These are phyloP conservation scores for Linum trigynum DNA, from an alignment of 345 rosid species.

Conservation along the genomic window DNA sequence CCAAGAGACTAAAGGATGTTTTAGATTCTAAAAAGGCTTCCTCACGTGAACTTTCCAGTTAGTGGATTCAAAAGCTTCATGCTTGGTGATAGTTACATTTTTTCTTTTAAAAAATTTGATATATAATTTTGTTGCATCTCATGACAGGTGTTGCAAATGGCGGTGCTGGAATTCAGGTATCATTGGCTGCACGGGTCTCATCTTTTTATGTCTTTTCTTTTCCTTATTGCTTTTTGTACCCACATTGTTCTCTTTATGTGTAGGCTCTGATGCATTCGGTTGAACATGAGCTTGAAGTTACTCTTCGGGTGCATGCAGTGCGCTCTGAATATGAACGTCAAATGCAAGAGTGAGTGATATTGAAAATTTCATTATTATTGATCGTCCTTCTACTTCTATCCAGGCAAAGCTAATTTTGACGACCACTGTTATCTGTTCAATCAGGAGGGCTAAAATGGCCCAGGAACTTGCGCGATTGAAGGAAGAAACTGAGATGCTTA, in stretches of 20 bases:
- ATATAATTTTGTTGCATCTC: slow-evolving; percentile 6
- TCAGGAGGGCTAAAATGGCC: slow-evolving; percentile 87
- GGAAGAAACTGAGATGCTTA: slow-evolving; percentile 60
- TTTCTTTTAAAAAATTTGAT: neutral
- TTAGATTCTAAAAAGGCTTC: slow-evolving; percentile 77
- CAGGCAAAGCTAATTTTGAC: slow-evolving; percentile 9
- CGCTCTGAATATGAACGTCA: slow-evolving; percentile 85
- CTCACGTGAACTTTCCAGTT: slow-evolving; percentile 51
- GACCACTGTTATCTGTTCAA: slow-evolving; percentile 14
- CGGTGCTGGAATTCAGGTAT: slow-evolving; percentile 82
- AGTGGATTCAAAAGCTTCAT: slow-evolving; percentile 14
- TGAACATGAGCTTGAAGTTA: slow-evolving; percentile 97
- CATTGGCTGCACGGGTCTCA: slow-evolving; percentile 2
- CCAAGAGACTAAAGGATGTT: slow-evolving; percentile 87
- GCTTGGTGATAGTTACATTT: neutral
- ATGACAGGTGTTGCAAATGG: slow-evolving; percentile 51
- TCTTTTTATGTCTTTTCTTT: neutral
- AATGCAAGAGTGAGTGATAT: slow-evolving; percentile 73
- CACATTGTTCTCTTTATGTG: slow-evolving; percentile 6
- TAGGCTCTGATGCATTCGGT: slow-evolving; percentile 82
- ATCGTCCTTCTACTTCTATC: no score
- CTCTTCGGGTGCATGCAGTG: slow-evolving; percentile 82
- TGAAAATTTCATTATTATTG: no score
- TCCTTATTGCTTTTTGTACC: slow-evolving; percentile 3
- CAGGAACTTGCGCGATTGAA: slow-evolving; percentile 72